phyloP scores from a whole-genome alignment of 1,284 basidiomycete genomes.

The Xerocomus nothofagi region DNA sequence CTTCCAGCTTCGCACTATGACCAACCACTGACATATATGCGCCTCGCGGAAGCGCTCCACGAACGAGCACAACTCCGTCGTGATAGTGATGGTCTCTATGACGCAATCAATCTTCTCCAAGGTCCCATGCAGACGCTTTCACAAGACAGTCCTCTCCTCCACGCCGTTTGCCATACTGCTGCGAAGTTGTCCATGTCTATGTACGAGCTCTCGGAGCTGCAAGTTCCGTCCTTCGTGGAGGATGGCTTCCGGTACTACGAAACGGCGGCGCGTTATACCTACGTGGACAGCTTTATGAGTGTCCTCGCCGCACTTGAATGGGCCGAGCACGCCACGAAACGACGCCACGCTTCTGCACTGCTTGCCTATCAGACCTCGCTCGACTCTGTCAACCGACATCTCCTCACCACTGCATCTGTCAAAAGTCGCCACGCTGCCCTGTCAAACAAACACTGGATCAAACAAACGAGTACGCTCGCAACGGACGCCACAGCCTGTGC shows the following conservation, averaged over 20 bases:
- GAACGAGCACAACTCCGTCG: neutral
- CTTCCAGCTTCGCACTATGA: conserved; percentile 17
- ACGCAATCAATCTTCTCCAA: conserved; percentile 2
- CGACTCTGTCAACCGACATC: conserved; percentile 19
- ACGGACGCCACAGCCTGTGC: conserved; percentile 30
- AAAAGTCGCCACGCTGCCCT: conserved; percentile 16
- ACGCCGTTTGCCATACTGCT: neutral
- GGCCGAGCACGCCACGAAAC: conserved; percentile 9
- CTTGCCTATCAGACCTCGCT: conserved; percentile 25
- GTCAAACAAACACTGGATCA: neutral
- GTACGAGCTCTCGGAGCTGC: neutral
- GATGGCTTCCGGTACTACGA: conserved; percentile 14
- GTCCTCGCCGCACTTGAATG: conserved; percentile 16
- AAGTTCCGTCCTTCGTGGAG: conserved; percentile 14
- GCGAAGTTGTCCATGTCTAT: neutral
- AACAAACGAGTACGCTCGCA: conserved; percentile 11
- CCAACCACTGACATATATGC: neutral
- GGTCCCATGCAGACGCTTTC: conserved; percentile 2
- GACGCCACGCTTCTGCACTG: conserved; percentile 22
- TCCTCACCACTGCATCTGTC: conserved; percentile 22
- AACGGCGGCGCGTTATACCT: conserved; percentile 10
- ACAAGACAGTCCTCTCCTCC: conserved; percentile 2
- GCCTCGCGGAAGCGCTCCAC: conserved; percentile 6
- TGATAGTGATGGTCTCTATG: neutral
- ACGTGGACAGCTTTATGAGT: conserved; percentile 1